Evolutionary conservation across 179 eudicot species (phyloP).

Genomic region (Heliamphora pulchella): DNA sequence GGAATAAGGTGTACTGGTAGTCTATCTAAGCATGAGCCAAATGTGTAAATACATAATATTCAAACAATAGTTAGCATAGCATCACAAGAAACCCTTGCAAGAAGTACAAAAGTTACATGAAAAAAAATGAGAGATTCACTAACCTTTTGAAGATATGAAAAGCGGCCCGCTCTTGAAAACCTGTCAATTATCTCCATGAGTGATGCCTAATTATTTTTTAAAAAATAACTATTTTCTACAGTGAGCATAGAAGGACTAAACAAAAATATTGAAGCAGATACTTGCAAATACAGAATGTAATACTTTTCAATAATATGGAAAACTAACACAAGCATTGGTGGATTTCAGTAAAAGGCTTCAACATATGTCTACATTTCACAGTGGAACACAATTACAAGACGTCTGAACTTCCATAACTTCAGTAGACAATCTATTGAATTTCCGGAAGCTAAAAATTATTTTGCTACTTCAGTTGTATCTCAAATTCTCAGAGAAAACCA

Average conservation of each 20-base stretch:
- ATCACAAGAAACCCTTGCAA: neutral
- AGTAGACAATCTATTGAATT: neutral
- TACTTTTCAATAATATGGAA: neutral
- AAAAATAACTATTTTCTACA: neutral
- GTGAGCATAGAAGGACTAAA: neutral
- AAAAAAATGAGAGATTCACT: conserved; percentile 17
- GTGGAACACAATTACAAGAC: neutral
- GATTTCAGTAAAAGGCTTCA: neutral
- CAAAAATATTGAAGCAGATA: neutral
- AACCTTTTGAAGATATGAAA: conserved; percentile 98
- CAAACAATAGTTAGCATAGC: neutral
- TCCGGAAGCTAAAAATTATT: neutral
- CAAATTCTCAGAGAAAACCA: neutral
- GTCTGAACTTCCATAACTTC: neutral
- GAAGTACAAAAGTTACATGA: neutral
- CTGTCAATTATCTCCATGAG: conserved; percentile 32
- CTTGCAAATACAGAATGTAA: neutral
- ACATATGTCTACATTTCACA: neutral
- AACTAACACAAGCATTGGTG: neutral
- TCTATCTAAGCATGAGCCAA: neutral
- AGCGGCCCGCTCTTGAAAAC: conserved; percentile 96
- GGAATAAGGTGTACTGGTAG: neutral
- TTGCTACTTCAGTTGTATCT: neutral
- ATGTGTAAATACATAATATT: neutral
- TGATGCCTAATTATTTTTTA: neutral